Percentiles rank a stretch among this genome's conserved stretches.
These are phyloP conservation scores for Cyclaneusma minus DNA, from an alignment of 2,329 filamentous ascomycete species.

Conservation along the genomic window DNA sequence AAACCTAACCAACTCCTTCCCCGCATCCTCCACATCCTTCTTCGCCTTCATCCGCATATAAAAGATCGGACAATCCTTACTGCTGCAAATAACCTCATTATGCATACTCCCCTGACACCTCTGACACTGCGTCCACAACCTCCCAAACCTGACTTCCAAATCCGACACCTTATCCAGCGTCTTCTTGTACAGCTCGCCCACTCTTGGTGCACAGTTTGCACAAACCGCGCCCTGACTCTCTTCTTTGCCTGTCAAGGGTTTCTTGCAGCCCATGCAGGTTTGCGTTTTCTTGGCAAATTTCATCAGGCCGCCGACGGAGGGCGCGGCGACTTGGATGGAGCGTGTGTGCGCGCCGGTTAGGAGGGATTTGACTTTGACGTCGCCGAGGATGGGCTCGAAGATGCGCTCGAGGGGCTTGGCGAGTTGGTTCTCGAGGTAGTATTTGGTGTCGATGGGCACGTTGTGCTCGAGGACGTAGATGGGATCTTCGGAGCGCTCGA, in stretches of 20 bases:
- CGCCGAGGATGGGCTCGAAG: constrained; percentile 93
- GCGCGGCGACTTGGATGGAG: constrained; percentile 83
- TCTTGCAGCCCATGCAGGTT: constrained; percentile 99
- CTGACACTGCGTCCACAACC: constrained; percentile 97
- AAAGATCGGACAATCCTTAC: constrained; percentile 94
- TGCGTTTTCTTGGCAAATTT: constrained; percentile 96
- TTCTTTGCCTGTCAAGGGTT: constrained; percentile 66
- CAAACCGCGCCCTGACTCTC: constrained; percentile 82
- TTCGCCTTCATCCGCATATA: constrained; percentile 99
- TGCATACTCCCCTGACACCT: constrained; percentile 96
- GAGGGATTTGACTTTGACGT: constrained; percentile 75
- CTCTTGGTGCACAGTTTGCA: constrained; percentile 64
- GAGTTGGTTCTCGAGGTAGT: constrained; percentile 97
- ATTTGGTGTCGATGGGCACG: constrained; percentile 92
- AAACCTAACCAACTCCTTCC: constrained; percentile 79
- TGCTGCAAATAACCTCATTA: constrained; percentile 94
- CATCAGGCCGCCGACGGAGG: constrained; percentile 87
- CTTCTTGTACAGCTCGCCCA: constrained; percentile 88
- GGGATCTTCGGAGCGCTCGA: constrained; percentile 92
- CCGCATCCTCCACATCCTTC: constrained; percentile 93
- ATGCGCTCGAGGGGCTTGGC: constrained; percentile 89
- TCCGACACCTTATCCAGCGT: constrained; percentile 79
- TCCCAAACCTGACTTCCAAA: constrained; percentile 79
- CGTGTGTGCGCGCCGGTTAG: constrained; percentile 89
- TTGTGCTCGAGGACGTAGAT: constrained; percentile 97